Conservation (phyloP, 2,329 filamentous ascomycete species). For the Escovopsis sp. region DNA sequence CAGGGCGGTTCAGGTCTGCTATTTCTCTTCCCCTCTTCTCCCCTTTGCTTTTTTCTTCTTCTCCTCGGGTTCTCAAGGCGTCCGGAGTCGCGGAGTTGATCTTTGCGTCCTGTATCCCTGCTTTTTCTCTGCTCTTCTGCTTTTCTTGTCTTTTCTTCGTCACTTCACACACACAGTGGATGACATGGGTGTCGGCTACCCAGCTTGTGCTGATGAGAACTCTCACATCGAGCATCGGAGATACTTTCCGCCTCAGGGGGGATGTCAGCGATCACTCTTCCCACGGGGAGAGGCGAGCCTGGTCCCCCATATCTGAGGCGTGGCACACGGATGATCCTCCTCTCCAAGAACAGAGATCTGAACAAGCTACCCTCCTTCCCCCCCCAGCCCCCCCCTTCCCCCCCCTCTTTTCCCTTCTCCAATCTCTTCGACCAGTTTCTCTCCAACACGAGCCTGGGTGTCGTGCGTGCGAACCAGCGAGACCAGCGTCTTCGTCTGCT, state of each 20-base stretch:
- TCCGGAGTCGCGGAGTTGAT: not conserved
- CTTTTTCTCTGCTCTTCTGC: not conserved
- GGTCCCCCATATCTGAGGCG: not conserved
- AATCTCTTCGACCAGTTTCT: not conserved
- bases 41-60: too few species aligned
- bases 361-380: slow-evolving; percentile 18
- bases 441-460: not conserved
- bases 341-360: slow-evolving; percentile 36
- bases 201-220: slow-evolving; percentile 5
- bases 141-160: not conserved
- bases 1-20: not conserved
- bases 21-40: not conserved
- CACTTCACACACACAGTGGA: not conserved
- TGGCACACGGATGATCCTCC: not conserved
- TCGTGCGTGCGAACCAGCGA: too few species aligned
- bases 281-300: slow-evolving; percentile 10
- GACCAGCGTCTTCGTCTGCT: not conserved
- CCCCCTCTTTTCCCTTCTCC: not conserved
- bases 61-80: not conserved
- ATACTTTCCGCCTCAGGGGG: slow-evolving; percentile 1
- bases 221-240: slow-evolving; percentile 3
- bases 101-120: slow-evolving; percentile 1
- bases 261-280: slow-evolving; percentile 4
- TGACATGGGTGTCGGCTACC: not conserved
- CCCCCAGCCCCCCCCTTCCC: not conserved